Conservation (phyloP, 176 grass and related monocot genomes). For the Triticum timopheevii region DNA sequence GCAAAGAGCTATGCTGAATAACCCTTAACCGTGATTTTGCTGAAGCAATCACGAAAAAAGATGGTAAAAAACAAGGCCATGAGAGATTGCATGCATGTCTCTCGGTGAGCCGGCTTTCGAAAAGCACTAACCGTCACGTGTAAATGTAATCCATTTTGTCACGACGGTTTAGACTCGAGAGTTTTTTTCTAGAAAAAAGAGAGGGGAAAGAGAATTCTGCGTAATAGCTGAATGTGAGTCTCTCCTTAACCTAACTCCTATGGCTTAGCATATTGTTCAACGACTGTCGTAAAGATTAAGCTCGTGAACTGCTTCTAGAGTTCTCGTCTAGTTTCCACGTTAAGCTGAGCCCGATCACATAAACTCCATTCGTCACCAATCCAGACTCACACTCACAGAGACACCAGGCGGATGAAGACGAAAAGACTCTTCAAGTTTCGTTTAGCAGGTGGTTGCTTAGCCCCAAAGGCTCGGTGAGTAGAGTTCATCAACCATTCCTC, state of each 20-base stretch:
- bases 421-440: constrained; percentile 5
- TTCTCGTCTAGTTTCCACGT: background rate
- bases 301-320: background rate
- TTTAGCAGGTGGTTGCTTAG: constrained; percentile 44
- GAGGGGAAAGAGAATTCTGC: too few species aligned
- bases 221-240: too few species aligned
- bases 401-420: background rate
- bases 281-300: background rate
- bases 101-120: too few species aligned
- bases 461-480: constrained; percentile 32
- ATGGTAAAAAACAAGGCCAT: too few species aligned
- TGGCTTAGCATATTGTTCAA: background rate
- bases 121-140: too few species aligned
- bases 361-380: background rate
- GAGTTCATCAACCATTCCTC: constrained; percentile 18
- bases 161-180: too few species aligned
- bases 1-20: too few species aligned
- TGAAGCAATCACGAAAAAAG: too few species aligned
- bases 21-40: too few species aligned
- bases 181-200: too few species aligned
- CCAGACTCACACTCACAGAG: background rate
- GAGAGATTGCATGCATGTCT: too few species aligned
- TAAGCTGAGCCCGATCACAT: background rate
- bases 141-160: too few species aligned
- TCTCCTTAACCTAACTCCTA: background rate